Evolutionary conservation across 345 rosid genomes (phyloP).

Genomic region (Camelina hispida): DNA sequence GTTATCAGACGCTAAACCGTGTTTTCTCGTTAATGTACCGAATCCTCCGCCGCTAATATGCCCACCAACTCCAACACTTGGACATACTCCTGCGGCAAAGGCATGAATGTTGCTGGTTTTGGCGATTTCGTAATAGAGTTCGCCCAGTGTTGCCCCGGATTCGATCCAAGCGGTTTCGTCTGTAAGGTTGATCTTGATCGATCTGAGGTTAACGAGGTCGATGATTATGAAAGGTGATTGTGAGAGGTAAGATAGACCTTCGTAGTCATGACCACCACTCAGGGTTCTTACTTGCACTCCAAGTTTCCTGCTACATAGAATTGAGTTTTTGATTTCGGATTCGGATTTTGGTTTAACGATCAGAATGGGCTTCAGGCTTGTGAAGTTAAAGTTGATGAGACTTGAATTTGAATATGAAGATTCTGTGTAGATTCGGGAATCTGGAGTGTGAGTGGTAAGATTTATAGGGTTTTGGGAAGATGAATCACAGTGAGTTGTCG

Average conservation of each 20-base stretch:
- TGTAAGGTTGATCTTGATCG: constrained; percentile 47
- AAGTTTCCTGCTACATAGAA: constrained; percentile 48
- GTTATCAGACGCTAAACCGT: constrained; percentile 62
- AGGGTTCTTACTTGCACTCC: constrained; percentile 56
- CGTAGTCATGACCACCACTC: constrained; percentile 83
- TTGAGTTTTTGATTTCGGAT: constrained; percentile 53
- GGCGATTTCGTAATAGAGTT: constrained; percentile 57
- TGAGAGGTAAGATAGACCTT: constrained; percentile 67
- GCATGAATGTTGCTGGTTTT: constrained; percentile 53
- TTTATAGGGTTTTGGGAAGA: not conserved
- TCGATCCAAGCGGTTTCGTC: constrained; percentile 62
- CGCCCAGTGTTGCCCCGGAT: constrained; percentile 66
- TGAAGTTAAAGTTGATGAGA: constrained; percentile 38
- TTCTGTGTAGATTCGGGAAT: not conserved
- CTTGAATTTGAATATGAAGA: constrained; percentile 27
- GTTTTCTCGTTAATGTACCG: constrained; percentile 64
- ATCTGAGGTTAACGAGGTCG: constrained; percentile 54
- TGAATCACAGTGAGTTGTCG: too few species aligned
- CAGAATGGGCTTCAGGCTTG: constrained; percentile 50
- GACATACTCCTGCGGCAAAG: constrained; percentile 67
- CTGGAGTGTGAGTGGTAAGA: not conserved
- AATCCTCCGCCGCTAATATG: constrained; percentile 68
- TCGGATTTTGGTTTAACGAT: constrained; percentile 49
- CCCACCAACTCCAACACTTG: constrained; percentile 64
- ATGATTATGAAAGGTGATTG: constrained; percentile 52